Evolutionary conservation across 768 basidiomycete species (phyloP).

Genomic region (Serendipita sp.): DNA sequence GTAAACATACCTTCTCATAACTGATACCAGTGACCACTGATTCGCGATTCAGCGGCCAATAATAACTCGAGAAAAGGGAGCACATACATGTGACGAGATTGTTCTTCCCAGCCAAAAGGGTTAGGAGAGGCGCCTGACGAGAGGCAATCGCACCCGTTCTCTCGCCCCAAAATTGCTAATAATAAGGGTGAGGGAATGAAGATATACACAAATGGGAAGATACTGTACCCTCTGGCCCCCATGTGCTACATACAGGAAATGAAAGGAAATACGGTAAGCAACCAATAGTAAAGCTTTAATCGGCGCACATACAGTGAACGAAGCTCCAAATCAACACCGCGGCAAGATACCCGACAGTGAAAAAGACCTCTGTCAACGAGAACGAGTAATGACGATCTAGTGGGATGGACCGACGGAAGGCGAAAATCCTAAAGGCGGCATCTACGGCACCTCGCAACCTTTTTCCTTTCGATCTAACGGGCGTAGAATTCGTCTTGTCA

Average conservation of each 20-base stretch:
- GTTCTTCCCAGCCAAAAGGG: slow-evolving; percentile 44
- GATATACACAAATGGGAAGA: background rate
- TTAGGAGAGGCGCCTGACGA: slow-evolving; percentile 37
- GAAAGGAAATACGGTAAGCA: background rate
- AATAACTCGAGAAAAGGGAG: background rate
- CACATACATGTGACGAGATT: slow-evolving; percentile 27
- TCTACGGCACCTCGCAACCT: slow-evolving; percentile 10
- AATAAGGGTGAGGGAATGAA: background rate
- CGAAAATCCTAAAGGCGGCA: slow-evolving; percentile 30
- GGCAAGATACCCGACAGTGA: slow-evolving; percentile 31
- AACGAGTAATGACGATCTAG: slow-evolving; percentile 23
- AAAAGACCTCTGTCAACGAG: slow-evolving; percentile 28
- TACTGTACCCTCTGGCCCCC: background rate
- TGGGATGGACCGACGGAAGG: slow-evolving; percentile 32
- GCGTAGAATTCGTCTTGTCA: background rate
- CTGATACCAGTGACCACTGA: slow-evolving; percentile 37
- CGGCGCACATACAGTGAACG: slow-evolving; percentile 26
- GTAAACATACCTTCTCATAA: slow-evolving; percentile 25
- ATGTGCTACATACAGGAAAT: background rate
- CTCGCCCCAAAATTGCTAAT: slow-evolving; percentile 17
- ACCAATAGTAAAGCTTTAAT: background rate
- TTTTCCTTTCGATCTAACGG: background rate
- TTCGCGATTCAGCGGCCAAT: background rate
- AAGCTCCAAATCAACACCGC: slow-evolving; percentile 30
- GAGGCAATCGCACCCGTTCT: slow-evolving; percentile 28